Percentiles rank a stretch among this genome's conserved stretches.
Evolutionary conservation across 352 stramenopile genomes (phyloP).

Genomic region (Pythium chondricola): DNA sequence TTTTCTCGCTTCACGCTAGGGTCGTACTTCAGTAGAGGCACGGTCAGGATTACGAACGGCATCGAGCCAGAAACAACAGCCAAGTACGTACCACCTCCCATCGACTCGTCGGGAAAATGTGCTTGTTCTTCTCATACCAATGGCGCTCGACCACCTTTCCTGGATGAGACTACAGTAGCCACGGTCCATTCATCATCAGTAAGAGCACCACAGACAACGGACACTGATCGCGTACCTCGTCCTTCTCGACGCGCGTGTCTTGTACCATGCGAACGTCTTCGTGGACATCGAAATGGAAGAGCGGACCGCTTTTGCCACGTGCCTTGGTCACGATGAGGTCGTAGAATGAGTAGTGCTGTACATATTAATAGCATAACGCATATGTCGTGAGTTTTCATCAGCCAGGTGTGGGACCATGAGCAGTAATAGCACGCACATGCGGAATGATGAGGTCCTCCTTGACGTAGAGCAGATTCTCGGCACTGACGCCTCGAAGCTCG

Average conservation of each 20-base stretch:
- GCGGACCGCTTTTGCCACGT: constrained; percentile 93
- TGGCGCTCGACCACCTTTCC: constrained; percentile 96
- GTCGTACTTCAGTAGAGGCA: constrained; percentile 43
- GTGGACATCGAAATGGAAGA: constrained; percentile 98
- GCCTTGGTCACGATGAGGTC: constrained; percentile 98
- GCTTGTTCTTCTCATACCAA: constrained; percentile 99
- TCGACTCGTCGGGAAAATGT: constrained; percentile 98
- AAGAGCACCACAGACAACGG: too few species aligned
- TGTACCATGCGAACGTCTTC: constrained; percentile 89
- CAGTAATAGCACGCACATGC: constrained; percentile 39
- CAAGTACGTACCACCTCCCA: constrained; percentile 92
- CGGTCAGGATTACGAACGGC: neutral
- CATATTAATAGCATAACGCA: neutral
- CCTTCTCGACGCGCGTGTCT: constrained; percentile 95
- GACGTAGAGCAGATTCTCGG: constrained; percentile 96
- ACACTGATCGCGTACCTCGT: too few species aligned
- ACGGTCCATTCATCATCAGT: too few species aligned
- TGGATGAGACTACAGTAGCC: constrained; percentile 89
- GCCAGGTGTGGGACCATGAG: neutral
- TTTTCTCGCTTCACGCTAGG: constrained; percentile 68
- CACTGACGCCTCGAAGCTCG: constrained; percentile 85
- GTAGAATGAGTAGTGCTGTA: constrained; percentile 97
- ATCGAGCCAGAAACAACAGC: too few species aligned
- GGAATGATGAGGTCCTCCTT: constrained; percentile 99
- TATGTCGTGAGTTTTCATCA: neutral